Conservation (phyloP, 192 early-diverging fungal genomes). For the Rhizophagus prolifer region DNA sequence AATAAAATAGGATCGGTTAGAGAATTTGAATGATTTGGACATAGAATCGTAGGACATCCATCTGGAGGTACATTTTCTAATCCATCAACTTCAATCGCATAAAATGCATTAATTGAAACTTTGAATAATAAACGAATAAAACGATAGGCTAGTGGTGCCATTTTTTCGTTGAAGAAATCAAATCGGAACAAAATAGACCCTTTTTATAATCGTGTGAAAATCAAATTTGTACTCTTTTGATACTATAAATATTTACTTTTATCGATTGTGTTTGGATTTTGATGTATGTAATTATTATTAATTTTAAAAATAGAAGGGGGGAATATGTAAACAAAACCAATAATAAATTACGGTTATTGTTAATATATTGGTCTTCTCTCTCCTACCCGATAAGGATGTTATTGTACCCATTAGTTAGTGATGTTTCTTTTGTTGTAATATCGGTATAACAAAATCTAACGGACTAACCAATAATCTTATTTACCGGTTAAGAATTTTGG, state of each 20-base stretch:
- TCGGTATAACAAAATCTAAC: no score
- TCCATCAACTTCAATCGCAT: constrained; percentile 41
- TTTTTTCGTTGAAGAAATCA: background rate
- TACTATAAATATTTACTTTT: background rate
- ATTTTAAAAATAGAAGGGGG: no score
- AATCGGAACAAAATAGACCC: background rate
- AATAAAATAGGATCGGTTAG: constrained; percentile 41
- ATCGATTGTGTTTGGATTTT: background rate
- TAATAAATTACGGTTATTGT: no score
- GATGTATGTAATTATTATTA: background rate
- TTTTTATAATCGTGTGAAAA: no score
- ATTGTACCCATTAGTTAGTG: no score
- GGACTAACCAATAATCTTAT: no score
- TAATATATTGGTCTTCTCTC: no score
- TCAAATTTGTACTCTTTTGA: no score
- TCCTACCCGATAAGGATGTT: no score
- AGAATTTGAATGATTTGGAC: constrained; percentile 43
- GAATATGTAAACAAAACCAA: no score
- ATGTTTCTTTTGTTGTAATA: no score
- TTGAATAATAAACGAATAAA: constrained; percentile 43
- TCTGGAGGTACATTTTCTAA: constrained; percentile 44
- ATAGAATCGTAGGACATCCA: constrained; percentile 39
- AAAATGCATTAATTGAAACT: constrained; percentile 41
- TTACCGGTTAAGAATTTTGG: no score
- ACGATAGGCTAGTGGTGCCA: constrained; percentile 36